phyloP scores from a whole-genome alignment of 768 basidiomycete species.

The Mycena alexandri region DNA sequence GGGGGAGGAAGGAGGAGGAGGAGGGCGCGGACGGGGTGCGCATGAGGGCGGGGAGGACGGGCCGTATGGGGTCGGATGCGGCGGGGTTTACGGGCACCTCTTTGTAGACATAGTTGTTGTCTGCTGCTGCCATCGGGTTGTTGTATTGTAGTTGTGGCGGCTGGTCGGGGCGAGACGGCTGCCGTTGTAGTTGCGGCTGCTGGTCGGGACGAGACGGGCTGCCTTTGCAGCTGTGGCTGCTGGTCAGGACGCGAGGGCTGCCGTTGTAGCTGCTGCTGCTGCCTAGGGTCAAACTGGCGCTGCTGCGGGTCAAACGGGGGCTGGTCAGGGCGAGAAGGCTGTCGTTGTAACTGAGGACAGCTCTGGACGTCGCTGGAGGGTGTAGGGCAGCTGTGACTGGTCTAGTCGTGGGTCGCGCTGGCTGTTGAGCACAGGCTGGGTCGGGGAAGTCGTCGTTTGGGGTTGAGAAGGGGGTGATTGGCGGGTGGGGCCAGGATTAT shows the following conservation, averaged over 20 bases:
- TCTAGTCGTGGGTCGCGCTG: slow-evolving; percentile 17
- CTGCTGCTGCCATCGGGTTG: neutral
- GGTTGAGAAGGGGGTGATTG: too few species aligned
- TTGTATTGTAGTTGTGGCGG: neutral
- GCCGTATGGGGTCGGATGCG: slow-evolving; percentile 15
- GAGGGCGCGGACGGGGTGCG: slow-evolving; percentile 10
- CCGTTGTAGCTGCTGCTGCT: neutral
- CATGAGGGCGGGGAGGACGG: slow-evolving; percentile 18
- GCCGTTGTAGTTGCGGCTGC: slow-evolving; percentile 4
- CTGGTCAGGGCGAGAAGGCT: slow-evolving; percentile 22
- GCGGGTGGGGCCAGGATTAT: too few species aligned
- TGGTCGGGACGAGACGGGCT: slow-evolving; percentile 27
- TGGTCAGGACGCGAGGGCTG: slow-evolving; percentile 22
- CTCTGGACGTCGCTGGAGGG: slow-evolving; percentile 5
- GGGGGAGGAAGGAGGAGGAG: neutral
- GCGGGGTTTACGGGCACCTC: slow-evolving; percentile 16
- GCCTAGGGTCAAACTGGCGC: too few species aligned
- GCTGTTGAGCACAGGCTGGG: slow-evolving; percentile 9
- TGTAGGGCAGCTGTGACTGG: neutral
- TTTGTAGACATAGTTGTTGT: slow-evolving; percentile 6
- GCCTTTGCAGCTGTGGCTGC: slow-evolving; percentile 14
- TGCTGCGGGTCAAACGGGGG: too few species aligned
- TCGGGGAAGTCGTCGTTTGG: too few species aligned
- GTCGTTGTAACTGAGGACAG: slow-evolving; percentile 16
- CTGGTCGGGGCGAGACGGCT: slow-evolving; percentile 29